phyloP scores from a whole-genome alignment of 805 yeast species.

The Ascoidea asiatica region DNA sequence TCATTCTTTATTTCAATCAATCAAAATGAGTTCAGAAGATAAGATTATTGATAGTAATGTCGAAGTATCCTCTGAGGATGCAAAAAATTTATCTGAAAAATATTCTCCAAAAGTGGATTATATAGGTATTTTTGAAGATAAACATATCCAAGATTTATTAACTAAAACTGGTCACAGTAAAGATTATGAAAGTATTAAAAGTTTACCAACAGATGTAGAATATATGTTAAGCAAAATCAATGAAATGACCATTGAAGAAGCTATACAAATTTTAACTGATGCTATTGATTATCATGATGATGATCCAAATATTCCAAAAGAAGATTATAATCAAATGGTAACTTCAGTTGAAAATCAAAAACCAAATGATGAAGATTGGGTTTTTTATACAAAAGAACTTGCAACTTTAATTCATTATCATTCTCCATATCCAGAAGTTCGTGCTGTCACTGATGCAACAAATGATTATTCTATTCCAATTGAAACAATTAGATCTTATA shows the following conservation, averaged over 20 bases:
- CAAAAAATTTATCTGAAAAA: too few species aligned
- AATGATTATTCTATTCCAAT: constrained; percentile 35
- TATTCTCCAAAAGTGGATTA: not conserved
- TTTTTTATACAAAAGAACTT: constrained; percentile 15
- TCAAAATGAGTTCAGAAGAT: too few species aligned
- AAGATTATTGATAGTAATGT: too few species aligned
- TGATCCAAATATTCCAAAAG: constrained; percentile 33
- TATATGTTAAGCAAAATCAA: constrained; percentile 18
- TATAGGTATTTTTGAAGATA: not conserved
- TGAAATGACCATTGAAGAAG: constrained; percentile 22
- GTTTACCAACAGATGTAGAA: constrained; percentile 1
- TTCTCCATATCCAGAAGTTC: constrained; percentile 55
- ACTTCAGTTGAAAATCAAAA: constrained; percentile 15
- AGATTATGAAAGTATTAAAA: not conserved
- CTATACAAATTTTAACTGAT: constrained; percentile 24
- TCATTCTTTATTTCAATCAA: too few species aligned
- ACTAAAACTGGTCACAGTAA: not conserved
- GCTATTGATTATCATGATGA: constrained; percentile 27
- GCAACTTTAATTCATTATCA: constrained; percentile 27
- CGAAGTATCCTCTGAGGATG: too few species aligned
- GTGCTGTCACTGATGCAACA: constrained; percentile 41
- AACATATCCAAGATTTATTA: too few species aligned
- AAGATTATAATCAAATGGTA: constrained; percentile 22
- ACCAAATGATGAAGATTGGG: constrained; percentile 13
- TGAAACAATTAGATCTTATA: constrained; percentile 32